Evolutionary conservation across 805 yeast species (phyloP).

Genomic region (Kazachstania psychrophila): DNA sequence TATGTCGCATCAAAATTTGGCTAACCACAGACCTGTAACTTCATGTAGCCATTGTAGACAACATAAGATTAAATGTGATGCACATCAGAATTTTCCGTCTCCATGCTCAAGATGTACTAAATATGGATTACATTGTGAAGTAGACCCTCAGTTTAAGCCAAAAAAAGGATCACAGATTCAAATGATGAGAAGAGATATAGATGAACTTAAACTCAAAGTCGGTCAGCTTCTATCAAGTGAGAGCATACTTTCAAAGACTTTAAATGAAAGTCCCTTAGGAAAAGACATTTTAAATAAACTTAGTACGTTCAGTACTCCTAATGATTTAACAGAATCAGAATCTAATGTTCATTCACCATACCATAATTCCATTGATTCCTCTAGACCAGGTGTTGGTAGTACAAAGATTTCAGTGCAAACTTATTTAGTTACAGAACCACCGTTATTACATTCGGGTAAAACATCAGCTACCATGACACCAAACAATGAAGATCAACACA

Average conservation of each 20-base stretch:
- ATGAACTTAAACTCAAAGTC: slow-evolving; percentile 64
- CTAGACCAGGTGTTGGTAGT: not conserved
- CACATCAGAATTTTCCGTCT: slow-evolving; percentile 68
- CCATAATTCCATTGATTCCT: not conserved
- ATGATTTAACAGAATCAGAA: not conserved
- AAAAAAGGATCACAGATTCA: slow-evolving; percentile 88
- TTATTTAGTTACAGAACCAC: slow-evolving; percentile 37
- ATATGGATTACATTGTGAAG: slow-evolving; percentile 73
- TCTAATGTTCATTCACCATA: not conserved
- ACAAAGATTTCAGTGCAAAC: slow-evolving; percentile 34
- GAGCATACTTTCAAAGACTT: slow-evolving; percentile 21
- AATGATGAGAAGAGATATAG: slow-evolving; percentile 73
- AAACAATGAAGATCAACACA: slow-evolving; percentile 1
- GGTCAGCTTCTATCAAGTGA: slow-evolving; percentile 60
- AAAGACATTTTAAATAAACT: slow-evolving; percentile 2
- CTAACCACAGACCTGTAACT: slow-evolving; percentile 73
- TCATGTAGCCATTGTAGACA: slow-evolving; percentile 93
- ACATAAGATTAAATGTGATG: slow-evolving; percentile 89
- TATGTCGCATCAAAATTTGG: not conserved
- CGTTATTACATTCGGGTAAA: slow-evolving; percentile 21
- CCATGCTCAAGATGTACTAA: slow-evolving; percentile 79
- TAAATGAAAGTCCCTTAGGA: slow-evolving; percentile 4
- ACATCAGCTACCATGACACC: slow-evolving; percentile 2
- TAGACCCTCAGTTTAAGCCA: slow-evolving; percentile 86
- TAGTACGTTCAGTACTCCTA: not conserved